Evolutionary conservation across 352 stramenopile genomes (phyloP).

Genomic region (Phytopythium litorale): DNA sequence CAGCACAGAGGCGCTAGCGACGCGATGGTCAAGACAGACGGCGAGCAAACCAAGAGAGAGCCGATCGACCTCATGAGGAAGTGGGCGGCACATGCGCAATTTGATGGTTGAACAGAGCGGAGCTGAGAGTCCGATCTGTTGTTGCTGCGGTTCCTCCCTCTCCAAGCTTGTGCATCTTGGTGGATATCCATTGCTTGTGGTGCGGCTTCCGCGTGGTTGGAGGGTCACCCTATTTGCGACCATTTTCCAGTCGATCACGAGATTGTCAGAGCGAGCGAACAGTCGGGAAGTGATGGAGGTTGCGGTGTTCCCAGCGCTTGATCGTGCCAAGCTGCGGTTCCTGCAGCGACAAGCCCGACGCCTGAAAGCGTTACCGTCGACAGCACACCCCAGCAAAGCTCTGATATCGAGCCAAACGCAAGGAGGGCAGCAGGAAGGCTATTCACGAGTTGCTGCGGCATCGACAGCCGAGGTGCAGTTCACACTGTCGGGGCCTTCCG

Average conservation of each 20-base stretch:
- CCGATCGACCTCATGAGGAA: no score
- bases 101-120: no score
- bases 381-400: not conserved
- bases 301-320: constrained; percentile 1
- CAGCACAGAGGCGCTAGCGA: not conserved
- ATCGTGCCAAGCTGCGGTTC: constrained; percentile 5
- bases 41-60: not conserved
- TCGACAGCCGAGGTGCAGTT: not conserved
- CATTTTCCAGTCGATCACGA: not conserved
- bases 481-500: not conserved
- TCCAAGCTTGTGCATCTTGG: no score
- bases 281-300: constrained; percentile 2
- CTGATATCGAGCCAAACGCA: not conserved
- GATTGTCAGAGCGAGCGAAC: not conserved
- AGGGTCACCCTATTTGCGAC: not conserved
- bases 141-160: no score
- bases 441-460: not conserved
- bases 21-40: not conserved
- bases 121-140: no score
- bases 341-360: constrained; percentile 1
- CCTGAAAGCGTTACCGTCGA: not conserved
- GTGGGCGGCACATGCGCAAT: no score
- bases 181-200: no score
- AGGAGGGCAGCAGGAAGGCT: not conserved
- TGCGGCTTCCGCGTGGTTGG: not conserved